A percentile compares a stretch with the other conserved stretches of the same genome.
phyloP scores from a whole-genome alignment of 352 stramenopile genomes.

The Globisporangium rhizosaccharum region DNA sequence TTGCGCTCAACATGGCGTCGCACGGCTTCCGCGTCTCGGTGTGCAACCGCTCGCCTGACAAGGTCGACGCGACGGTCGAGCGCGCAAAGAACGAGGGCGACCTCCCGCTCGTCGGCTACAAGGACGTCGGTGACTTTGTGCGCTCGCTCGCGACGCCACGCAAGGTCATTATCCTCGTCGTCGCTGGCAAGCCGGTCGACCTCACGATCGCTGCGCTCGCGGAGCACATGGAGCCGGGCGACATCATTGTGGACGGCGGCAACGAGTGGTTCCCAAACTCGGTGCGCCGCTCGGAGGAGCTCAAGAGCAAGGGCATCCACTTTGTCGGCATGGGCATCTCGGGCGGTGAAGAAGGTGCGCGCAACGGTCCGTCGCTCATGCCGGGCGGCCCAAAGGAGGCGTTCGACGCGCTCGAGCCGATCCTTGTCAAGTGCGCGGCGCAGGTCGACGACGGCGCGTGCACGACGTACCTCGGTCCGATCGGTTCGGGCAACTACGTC shows the following conservation, averaged over 20 bases:
- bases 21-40: slow-evolving; percentile 97
- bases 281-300: slow-evolving; percentile 89
- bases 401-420: slow-evolving; percentile 96
- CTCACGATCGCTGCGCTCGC: slow-evolving; percentile 84
- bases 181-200: slow-evolving; percentile 96
- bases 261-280: slow-evolving; percentile 99
- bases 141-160: slow-evolving; percentile 90
- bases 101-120: slow-evolving; percentile 91
- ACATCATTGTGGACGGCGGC: slow-evolving; percentile 98
- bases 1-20: slow-evolving; percentile 98
- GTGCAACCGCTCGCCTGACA: slow-evolving; percentile 95
- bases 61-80: slow-evolving; percentile 95
- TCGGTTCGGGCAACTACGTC: slow-evolving; percentile 98
- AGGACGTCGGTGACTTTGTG: slow-evolving; percentile 92
- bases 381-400: slow-evolving; percentile 94
- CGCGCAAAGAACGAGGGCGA: slow-evolving; percentile 95
- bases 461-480: slow-evolving; percentile 95
- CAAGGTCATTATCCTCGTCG: slow-evolving; percentile 98
- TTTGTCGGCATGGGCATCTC: slow-evolving; percentile 99
- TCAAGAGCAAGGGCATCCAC: slow-evolving; percentile 94
- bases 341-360: slow-evolving; percentile 96
- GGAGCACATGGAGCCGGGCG: slow-evolving; percentile 89
- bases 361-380: slow-evolving; percentile 98
- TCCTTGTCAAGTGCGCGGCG: slow-evolving; percentile 96
- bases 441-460: slow-evolving; percentile 94